A percentile compares a stretch with the other conserved stretches of the same genome.
phyloP scores from a whole-genome alignment of 1,284 basidiomycete genomes.

The Trichosporon sp. region DNA sequence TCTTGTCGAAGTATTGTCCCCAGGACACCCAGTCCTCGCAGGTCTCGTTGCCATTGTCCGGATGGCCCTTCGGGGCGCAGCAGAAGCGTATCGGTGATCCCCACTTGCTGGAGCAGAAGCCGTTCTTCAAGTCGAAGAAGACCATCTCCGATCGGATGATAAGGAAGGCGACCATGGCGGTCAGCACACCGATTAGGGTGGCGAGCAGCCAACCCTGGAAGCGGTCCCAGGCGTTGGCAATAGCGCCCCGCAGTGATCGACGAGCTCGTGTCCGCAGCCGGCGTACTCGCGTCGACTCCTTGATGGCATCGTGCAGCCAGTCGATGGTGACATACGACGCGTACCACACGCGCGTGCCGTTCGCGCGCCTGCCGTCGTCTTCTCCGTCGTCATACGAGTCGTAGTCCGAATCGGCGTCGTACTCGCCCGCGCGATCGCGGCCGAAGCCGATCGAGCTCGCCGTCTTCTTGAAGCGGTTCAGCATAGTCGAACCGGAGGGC shows the following conservation, averaged over 20 bases:
- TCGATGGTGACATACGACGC: slow-evolving; percentile 65
- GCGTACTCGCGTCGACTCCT: slow-evolving; percentile 78
- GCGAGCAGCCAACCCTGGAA: slow-evolving; percentile 89
- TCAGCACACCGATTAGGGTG: slow-evolving; percentile 69
- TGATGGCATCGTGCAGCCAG: slow-evolving; percentile 91
- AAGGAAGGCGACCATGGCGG: slow-evolving; percentile 80
- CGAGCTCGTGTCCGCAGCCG: slow-evolving; percentile 65
- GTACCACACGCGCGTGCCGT: slow-evolving; percentile 90
- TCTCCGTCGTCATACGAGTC: slow-evolving; percentile 48
- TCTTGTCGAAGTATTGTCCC: slow-evolving; percentile 59
- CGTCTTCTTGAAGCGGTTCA: slow-evolving; percentile 36
- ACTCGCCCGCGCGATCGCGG: slow-evolving; percentile 41
- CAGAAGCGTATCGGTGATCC: slow-evolving; percentile 80
- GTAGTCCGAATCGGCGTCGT: slow-evolving; percentile 35
- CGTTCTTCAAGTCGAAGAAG: slow-evolving; percentile 93
- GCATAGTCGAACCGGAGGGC: slow-evolving; percentile 8
- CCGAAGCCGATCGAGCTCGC: slow-evolving; percentile 46
- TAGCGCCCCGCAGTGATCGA: slow-evolving; percentile 70
- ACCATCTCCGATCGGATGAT: slow-evolving; percentile 85
- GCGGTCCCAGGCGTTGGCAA: slow-evolving; percentile 75
- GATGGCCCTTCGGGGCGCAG: slow-evolving; percentile 61
- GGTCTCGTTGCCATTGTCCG: slow-evolving; percentile 42
- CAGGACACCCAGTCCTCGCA: slow-evolving; percentile 77
- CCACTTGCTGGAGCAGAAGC: slow-evolving; percentile 74
- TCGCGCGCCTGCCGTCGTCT: slow-evolving; percentile 65